These are phyloP conservation scores for Mytilinidion resinicola DNA, from an alignment of 495 filamentous ascomycete genomes.

Conservation along the genomic window DNA sequence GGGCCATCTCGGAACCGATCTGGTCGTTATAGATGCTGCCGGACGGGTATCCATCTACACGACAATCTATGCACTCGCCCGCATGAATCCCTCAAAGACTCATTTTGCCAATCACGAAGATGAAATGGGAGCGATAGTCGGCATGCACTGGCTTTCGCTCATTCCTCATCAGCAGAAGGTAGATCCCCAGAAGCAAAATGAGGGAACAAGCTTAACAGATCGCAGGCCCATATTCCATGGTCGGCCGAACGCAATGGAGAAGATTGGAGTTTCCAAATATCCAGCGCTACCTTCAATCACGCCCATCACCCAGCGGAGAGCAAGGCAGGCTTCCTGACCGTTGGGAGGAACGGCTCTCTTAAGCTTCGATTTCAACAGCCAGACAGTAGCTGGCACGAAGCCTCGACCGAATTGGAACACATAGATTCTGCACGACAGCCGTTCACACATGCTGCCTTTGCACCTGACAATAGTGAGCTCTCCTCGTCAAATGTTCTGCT, in stretches of 20 bases:
- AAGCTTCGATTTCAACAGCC: conserved; percentile 64
- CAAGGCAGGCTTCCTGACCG: conserved; percentile 62
- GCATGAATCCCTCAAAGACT: conserved; percentile 48
- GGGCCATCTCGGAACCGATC: conserved; percentile 63
- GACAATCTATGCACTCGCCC: conserved; percentile 59
- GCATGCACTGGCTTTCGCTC: conserved; percentile 67
- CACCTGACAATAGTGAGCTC: conserved; percentile 58
- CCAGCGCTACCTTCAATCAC: conserved; percentile 47
- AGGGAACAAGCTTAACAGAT: too few relatives aligned
- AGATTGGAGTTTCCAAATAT: conserved; percentile 47
- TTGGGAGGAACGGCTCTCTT: conserved; percentile 64
- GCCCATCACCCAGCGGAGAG: conserved; percentile 59
- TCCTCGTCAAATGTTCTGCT: background rate
- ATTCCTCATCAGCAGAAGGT: conserved; percentile 42
- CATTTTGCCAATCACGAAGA: conserved; percentile 57
- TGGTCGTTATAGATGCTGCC: conserved; percentile 68
- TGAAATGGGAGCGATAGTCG: conserved; percentile 69
- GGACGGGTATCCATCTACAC: conserved; percentile 67
- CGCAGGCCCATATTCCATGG: conserved; percentile 22
- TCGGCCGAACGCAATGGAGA: conserved; percentile 17
- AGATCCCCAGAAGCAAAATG: conserved; percentile 20
- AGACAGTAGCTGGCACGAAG: conserved; percentile 61
- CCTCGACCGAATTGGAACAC: conserved; percentile 61
- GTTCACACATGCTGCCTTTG: conserved; percentile 74
- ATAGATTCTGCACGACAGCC: conserved; percentile 60